phyloP scores from a whole-genome alignment of 2,329 filamentous ascomycete genomes.

The Colletotrichum sp. region DNA sequence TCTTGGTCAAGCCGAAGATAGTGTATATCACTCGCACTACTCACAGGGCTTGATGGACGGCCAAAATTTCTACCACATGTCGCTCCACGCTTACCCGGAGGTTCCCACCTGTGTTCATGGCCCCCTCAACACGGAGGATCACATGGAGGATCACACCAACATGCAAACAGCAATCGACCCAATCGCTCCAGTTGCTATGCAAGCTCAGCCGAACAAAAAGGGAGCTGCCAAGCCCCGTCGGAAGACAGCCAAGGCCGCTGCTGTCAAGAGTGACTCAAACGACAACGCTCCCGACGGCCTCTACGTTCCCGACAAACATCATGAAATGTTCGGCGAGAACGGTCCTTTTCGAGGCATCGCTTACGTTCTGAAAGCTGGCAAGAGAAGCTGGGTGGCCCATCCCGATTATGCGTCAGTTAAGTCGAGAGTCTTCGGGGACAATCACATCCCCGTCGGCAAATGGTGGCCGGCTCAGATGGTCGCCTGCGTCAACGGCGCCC shows the following conservation, averaged over 20 bases:
- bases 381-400: not conserved
- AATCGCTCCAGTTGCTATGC: not conserved
- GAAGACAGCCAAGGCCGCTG: not conserved
- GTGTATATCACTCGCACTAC: no score
- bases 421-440: not conserved
- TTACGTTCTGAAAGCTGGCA: fast-evolving
- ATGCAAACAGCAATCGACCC: not conserved
- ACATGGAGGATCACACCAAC: not conserved
- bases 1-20: no score
- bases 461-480: not conserved
- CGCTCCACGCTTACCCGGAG: not conserved
- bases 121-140: not conserved
- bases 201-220: fast-evolving
- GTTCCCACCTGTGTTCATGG: not conserved
- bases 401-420: not conserved
- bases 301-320: not conserved
- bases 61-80: not conserved
- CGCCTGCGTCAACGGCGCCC: not conserved
- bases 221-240: not conserved
- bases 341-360: not conserved
- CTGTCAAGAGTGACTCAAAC: not conserved
- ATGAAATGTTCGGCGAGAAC: not conserved
- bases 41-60: not conserved
- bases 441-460: not conserved
- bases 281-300: not conserved